Percentiles rank a stretch among this genome's conserved stretches.
Evolutionary conservation across 2,329 filamentous ascomycete species (phyloP).

Genomic region (Didymella pomorum): DNA sequence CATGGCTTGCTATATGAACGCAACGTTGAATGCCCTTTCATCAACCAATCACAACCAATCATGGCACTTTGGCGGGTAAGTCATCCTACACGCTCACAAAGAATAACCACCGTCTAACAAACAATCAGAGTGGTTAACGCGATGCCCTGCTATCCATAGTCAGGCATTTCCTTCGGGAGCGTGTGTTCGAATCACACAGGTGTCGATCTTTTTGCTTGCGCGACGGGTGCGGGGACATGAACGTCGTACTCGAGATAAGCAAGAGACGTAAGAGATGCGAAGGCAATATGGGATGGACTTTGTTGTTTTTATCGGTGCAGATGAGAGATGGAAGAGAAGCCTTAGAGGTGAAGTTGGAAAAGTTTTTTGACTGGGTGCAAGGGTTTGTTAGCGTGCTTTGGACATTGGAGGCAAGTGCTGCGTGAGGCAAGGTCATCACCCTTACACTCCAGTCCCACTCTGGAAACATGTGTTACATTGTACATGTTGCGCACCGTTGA

Average conservation of each 20-base stretch:
- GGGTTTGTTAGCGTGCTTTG: slow-evolving; percentile 1
- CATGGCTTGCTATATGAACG: neutral
- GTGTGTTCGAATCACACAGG: slow-evolving; percentile 42
- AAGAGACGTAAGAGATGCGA: neutral
- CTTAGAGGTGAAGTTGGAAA: neutral
- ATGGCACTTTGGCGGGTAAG: slow-evolving; percentile 18
- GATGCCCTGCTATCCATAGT: slow-evolving; percentile 25
- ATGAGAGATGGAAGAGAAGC: too few relatives aligned
- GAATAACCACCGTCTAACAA: slow-evolving; percentile 5
- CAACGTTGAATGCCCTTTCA: neutral
- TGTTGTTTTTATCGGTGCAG: neutral
- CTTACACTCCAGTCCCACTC: neutral
- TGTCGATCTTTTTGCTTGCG: slow-evolving; percentile 26
- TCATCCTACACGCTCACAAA: neutral
- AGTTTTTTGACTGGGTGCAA: neutral
- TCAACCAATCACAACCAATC: slow-evolving; percentile 19
- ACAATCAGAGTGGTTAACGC: slow-evolving; percentile 22
- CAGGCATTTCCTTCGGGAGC: slow-evolving; percentile 39
- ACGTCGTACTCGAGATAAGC: neutral
- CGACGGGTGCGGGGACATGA: neutral
- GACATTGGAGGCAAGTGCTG: neutral
- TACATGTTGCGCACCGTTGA: too few relatives aligned
- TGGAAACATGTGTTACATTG: too few relatives aligned
- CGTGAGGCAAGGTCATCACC: neutral
- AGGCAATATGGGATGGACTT: neutral